Conservation (phyloP, 2,329 filamentous ascomycete genomes). For the Geosmithia flava region DNA sequence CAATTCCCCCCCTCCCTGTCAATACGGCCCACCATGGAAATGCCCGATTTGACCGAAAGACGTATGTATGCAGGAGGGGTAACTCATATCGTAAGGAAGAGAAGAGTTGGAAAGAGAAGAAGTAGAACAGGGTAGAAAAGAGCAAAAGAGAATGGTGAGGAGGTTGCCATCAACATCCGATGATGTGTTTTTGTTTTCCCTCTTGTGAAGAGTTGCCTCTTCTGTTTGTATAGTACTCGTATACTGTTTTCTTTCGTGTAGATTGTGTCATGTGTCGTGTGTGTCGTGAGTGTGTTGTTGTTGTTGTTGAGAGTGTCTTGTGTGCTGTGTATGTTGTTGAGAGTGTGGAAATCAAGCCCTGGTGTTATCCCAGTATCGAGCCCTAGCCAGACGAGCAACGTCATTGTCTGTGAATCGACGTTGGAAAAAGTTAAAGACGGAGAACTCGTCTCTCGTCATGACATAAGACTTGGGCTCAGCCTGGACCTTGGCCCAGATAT, state of each 20-base stretch:
- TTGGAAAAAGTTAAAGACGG: conserved; percentile 78
- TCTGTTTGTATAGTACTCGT: no score
- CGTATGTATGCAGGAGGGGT: background rate
- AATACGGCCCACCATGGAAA: conserved; percentile 20
- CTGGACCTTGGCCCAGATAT: conserved; percentile 56
- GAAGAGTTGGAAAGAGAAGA: background rate
- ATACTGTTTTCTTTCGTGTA: no score
- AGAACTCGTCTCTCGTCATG: conserved; percentile 66
- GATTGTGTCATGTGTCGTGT: no score
- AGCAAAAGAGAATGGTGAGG: no score
- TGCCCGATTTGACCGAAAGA: background rate
- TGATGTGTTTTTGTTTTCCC: no score
- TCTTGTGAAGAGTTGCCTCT: no score
- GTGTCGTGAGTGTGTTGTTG: no score
- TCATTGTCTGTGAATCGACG: conserved; percentile 43
- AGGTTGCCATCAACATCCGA: no score
- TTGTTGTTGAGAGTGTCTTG: background rate
- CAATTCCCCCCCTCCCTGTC: conserved; percentile 35
- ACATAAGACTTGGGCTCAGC: conserved; percentile 56
- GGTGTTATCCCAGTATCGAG: conserved; percentile 39
- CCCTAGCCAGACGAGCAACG: conserved; percentile 32
- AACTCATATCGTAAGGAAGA: background rate
- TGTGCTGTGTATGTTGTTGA: no score
- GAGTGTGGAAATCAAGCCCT: conserved; percentile 14
- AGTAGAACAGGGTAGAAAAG: background rate